phyloP scores from a whole-genome alignment of 176 grass and related monocot genomes.

The Miscanthus lutarioriparius region DNA sequence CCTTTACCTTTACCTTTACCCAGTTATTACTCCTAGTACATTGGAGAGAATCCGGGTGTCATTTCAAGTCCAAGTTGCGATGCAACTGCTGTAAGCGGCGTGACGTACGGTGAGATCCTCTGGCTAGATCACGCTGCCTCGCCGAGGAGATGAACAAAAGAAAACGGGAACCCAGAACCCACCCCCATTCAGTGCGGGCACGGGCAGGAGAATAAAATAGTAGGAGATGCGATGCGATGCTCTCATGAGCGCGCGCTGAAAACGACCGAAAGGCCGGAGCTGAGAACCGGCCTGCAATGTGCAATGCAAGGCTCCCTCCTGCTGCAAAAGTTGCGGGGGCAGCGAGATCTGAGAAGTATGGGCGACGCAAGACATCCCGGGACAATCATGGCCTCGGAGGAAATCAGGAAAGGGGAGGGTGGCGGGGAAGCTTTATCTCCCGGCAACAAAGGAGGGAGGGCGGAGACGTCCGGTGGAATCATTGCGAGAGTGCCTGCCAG shows the following conservation, averaged over 20 bases:
- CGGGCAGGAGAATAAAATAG: too few relatives aligned
- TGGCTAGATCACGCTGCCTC: neutral
- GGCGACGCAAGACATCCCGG: conserved; percentile 30
- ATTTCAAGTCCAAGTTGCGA: neutral
- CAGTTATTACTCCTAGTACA: neutral
- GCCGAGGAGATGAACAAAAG: too few relatives aligned
- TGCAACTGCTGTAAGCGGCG: neutral
- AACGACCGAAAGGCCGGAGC: neutral
- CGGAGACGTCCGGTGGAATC: neutral
- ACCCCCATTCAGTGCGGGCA: too few relatives aligned
- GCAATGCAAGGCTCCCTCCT: neutral
- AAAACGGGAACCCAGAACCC: too few relatives aligned
- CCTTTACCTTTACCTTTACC: too few relatives aligned
- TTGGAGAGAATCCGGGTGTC: neutral
- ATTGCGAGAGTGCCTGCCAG: neutral
- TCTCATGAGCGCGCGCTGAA: neutral
- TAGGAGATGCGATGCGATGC: too few relatives aligned
- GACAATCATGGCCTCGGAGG: conserved; percentile 27
- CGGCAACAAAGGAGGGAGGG: neutral
- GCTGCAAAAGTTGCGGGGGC: neutral
- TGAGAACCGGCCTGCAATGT: neutral
- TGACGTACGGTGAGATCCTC: conserved; percentile 9
- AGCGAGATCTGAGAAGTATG: conserved; percentile 10
- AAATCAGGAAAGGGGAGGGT: neutral
- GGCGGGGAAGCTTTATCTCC: neutral